Conservation (phyloP, 495 filamentous ascomycete species). For the Choiromyces venosus region DNA sequence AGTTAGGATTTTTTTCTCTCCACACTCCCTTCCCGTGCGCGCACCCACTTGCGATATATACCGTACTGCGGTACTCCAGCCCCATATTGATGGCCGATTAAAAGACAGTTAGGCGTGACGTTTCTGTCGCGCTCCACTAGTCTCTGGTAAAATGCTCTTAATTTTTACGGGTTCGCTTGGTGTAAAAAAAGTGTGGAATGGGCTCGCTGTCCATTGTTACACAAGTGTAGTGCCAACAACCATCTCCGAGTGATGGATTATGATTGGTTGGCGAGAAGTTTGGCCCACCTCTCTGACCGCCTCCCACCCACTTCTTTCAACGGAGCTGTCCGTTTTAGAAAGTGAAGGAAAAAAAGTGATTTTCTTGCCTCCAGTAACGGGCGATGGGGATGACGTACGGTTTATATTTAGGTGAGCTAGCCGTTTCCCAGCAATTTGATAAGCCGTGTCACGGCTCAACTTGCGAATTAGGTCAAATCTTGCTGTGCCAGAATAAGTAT, state of each 20-base stretch:
- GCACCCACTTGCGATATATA: conserved; percentile 2
- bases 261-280: background rate
- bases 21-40: background rate
- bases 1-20: background rate
- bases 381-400: background rate
- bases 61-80: background rate
- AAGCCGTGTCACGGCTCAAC: background rate
- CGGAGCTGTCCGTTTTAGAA: background rate
- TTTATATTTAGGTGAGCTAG: background rate
- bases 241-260: background rate
- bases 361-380: background rate
- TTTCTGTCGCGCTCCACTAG: background rate
- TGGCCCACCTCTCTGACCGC: background rate
- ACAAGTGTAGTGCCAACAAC: background rate
- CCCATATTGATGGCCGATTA: background rate
- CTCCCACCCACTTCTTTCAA: background rate
- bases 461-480: background rate
- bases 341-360: background rate
- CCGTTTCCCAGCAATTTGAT: background rate
- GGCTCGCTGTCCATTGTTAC: background rate
- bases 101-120: background rate
- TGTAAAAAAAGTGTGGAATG: background rate
- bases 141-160: background rate
- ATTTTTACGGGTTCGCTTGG: background rate
- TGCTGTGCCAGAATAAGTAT: background rate